A percentile compares a stretch with the other conserved stretches of the same genome.
Conservation (phyloP, 108 stramenopile species). For the Cyclotella distinguenda region DNA sequence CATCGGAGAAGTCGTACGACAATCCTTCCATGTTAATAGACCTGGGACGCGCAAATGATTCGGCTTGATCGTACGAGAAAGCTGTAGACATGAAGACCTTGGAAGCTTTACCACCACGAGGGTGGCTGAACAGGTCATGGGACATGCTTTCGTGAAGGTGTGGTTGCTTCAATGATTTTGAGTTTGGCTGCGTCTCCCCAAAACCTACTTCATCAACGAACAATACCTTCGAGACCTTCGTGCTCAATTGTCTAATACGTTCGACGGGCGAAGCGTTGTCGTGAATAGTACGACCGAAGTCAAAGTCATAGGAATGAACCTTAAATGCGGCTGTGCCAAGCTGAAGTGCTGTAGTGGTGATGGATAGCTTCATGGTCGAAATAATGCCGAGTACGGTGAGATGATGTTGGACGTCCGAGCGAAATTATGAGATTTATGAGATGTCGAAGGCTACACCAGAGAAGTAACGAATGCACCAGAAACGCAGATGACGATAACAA, state of each 20-base stretch:
- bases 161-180: too few species aligned
- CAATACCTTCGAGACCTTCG: slow-evolving; percentile 6
- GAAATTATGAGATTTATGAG: too few species aligned
- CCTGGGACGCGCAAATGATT: neutral
- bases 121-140: neutral
- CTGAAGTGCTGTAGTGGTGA: neutral
- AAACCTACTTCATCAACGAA: slow-evolving; percentile 9
- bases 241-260: neutral
- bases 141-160: neutral
- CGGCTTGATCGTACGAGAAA: neutral
- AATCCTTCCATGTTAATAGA: neutral
- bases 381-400: neutral
- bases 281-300: slow-evolving; percentile 10
- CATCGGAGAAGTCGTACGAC: neutral
- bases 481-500: too few species aligned
- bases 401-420: too few species aligned
- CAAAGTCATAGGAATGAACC: neutral
- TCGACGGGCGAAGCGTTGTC: neutral
- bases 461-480: too few species aligned
- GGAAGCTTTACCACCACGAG: neutral
- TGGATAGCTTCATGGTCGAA: slow-evolving; percentile 1
- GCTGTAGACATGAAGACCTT: slow-evolving; percentile 1
- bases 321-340: neutral
- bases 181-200: neutral
- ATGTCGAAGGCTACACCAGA: too few species aligned